These are phyloP conservation scores for Simplicillium sp. DNA, from an alignment of 2,329 filamentous ascomycete species.

Conservation along the genomic window DNA sequence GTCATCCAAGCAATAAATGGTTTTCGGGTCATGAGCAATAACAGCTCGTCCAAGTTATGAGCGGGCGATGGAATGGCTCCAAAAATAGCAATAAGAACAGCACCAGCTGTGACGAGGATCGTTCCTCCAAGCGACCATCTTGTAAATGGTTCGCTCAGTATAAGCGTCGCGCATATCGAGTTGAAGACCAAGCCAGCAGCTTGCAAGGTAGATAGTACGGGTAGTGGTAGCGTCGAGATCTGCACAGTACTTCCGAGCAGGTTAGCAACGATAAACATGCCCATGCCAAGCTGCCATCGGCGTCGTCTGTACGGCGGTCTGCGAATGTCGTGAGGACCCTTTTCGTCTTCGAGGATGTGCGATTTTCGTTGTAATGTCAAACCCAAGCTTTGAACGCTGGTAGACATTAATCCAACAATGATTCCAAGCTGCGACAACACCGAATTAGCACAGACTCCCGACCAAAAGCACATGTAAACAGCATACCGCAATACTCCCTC, in stretches of 20 bases:
- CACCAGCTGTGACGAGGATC: constrained; percentile 74
- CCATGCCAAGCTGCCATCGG: constrained; percentile 95
- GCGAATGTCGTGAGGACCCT: constrained; percentile 65
- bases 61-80: constrained; percentile 90
- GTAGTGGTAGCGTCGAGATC: constrained; percentile 89
- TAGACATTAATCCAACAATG: constrained; percentile 84
- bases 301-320: constrained; percentile 82
- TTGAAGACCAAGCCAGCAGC: constrained; percentile 97
- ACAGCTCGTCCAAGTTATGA: constrained; percentile 74
- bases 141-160: constrained; percentile 90
- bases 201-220: constrained; percentile 89
- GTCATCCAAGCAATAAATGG: constrained; percentile 87
- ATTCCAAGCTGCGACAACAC: constrained; percentile 65
- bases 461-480: background rate
- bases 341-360: constrained; percentile 95
- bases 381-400: constrained; percentile 88
- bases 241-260: constrained; percentile 92
- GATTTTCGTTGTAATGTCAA: constrained; percentile 96
- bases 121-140: constrained; percentile 88
- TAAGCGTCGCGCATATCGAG: constrained; percentile 89
- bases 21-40: constrained; percentile 62
- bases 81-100: constrained; percentile 87
- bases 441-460: background rate
- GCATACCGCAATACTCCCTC: constrained; percentile 67
- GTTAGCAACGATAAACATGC: constrained; percentile 93